Percentiles rank a stretch among this genome's conserved stretches.
phyloP scores from a whole-genome alignment of 176 grass and related monocot species.

The maize (Zea mays) region DNA sequence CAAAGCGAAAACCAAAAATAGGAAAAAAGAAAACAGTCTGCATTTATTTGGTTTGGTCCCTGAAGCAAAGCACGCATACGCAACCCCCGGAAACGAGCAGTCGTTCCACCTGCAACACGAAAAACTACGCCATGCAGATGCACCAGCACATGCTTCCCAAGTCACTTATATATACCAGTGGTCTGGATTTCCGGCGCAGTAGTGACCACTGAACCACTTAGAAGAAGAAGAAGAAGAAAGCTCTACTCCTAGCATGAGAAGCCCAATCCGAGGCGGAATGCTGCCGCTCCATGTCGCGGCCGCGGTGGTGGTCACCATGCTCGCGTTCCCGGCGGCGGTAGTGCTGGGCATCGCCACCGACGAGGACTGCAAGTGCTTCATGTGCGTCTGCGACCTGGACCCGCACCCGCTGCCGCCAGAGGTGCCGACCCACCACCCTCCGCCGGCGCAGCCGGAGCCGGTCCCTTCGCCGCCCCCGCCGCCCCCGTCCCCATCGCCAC shows the following conservation, averaged over 20 bases:
- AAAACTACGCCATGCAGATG: neutral
- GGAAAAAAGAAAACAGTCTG: neutral
- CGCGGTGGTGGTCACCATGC: neutral
- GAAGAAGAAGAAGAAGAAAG: too few relatives aligned
- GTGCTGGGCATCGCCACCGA: neutral
- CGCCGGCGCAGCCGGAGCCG: neutral
- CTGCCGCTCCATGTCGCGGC: neutral
- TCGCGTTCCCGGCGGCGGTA: neutral
- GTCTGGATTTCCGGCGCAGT: neutral
- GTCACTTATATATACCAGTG: slow-evolving; percentile 7
- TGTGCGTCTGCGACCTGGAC: slow-evolving; percentile 56
- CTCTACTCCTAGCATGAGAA: too few relatives aligned
- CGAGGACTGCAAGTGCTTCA: slow-evolving; percentile 47
- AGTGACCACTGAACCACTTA: too few relatives aligned
- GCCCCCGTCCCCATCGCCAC: neutral
- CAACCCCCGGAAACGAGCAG: slow-evolving; percentile 16
- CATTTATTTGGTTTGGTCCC: slow-evolving; percentile 15
- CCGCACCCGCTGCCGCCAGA: slow-evolving; percentile 44
- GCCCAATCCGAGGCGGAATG: neutral
- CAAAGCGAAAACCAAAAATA: neutral
- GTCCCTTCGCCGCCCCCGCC: slow-evolving; percentile 9
- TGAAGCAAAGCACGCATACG: slow-evolving; percentile 25
- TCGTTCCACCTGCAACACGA: slow-evolving; percentile 34
- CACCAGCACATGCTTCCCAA: neutral
- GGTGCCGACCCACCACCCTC: slow-evolving; percentile 9